phyloP scores from a whole-genome alignment of 495 filamentous ascomycete species.

The Venustampulla echinocandica region DNA sequence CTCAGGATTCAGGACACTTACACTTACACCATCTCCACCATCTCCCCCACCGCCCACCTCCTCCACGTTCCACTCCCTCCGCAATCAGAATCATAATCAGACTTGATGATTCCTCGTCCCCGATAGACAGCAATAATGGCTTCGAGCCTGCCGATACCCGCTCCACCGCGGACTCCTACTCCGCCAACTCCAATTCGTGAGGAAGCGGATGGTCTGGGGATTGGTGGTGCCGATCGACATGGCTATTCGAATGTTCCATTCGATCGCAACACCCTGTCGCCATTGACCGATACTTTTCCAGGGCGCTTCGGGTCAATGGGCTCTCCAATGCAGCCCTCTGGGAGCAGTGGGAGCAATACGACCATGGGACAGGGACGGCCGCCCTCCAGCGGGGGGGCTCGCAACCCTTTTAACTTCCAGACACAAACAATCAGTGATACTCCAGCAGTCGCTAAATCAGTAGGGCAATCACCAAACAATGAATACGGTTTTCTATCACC shows the following conservation, averaged over 20 bases:
- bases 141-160: slow-evolving; percentile 51
- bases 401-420: slow-evolving; percentile 86
- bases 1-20: too few species aligned
- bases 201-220: slow-evolving; percentile 27
- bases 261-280: slow-evolving; percentile 57
- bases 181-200: slow-evolving; percentile 51
- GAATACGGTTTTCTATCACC: neutral
- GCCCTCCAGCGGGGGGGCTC: slow-evolving; percentile 21
- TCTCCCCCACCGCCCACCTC: too few species aligned
- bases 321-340: slow-evolving; percentile 21
- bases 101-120: slow-evolving; percentile 10
- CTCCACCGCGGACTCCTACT: slow-evolving; percentile 60
- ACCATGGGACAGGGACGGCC: slow-evolving; percentile 8
- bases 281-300: slow-evolving; percentile 46
- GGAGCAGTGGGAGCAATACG: slow-evolving; percentile 5
- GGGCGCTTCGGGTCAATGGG: slow-evolving; percentile 28
- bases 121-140: slow-evolving; percentile 36
- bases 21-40: too few species aligned
- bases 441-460: slow-evolving; percentile 65
- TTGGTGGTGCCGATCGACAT: slow-evolving; percentile 25
- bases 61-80: too few species aligned
- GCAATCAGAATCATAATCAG: too few species aligned
- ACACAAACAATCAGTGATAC: slow-evolving; percentile 68
- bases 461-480: slow-evolving; percentile 28
- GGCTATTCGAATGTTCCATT: slow-evolving; percentile 34